Percentiles rank a stretch among this genome's conserved stretches.
Evolutionary conservation across 2,329 filamentous ascomycete genomes (phyloP).

Genomic region (Ophiostoma fasciatum): DNA sequence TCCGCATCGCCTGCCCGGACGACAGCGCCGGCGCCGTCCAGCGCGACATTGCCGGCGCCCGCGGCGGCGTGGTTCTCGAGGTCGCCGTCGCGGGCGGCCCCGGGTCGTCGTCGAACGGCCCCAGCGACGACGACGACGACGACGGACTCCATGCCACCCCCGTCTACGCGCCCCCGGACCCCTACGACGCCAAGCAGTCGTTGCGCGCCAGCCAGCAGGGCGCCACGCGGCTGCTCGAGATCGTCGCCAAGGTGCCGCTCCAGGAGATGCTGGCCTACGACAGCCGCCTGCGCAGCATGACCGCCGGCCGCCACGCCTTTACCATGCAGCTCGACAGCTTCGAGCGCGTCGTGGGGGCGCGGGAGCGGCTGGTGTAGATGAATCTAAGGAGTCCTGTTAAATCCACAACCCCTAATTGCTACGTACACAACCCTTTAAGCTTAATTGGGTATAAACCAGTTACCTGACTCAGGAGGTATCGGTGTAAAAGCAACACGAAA

Average conservation of each 20-base stretch:
- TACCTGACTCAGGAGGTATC: too few species aligned
- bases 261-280: conserved; percentile 97
- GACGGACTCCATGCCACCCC: conserved; percentile 10
- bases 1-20: conserved; percentile 76
- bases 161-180: conserved; percentile 81
- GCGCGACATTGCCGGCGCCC: conserved; percentile 60
- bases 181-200: conserved; percentile 51
- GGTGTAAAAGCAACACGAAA: too few species aligned
- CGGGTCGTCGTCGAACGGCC: conserved; percentile 15
- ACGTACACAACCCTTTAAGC: too few species aligned
- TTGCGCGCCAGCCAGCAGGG: conserved; percentile 33
- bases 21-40: conserved; percentile 65
- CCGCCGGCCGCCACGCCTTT: conserved; percentile 57
- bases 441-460: too few species aligned
- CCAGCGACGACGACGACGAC: conserved; percentile 26
- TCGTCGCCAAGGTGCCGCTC: conserved; percentile 77
- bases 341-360: conserved; percentile 36
- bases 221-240: conserved; percentile 39
- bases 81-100: conserved; percentile 39
- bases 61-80: conserved; percentile 63
- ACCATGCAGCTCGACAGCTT: conserved; percentile 45
- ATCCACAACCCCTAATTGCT: too few species aligned
- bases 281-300: conserved; percentile 76
- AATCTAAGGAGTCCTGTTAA: neutral
- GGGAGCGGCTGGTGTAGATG: conserved; percentile 28